Conservation (phyloP, 805 yeast genomes). For the Diddensiella transvaalensis region DNA sequence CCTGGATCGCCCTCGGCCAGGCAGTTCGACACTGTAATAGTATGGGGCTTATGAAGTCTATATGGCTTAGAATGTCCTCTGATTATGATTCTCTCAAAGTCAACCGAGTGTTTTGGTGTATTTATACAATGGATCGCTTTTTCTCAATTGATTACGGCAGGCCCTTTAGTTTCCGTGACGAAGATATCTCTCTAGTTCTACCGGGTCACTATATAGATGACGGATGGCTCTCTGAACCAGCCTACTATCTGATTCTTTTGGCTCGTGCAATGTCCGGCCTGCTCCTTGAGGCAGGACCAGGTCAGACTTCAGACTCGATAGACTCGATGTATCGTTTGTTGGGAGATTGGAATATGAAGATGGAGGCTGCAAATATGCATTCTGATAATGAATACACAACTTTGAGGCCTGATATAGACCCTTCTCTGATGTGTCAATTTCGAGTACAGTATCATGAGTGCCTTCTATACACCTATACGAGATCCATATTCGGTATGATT, state of each 20-base stretch:
- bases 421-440: conserved; percentile 19
- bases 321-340: conserved; percentile 14
- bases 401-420: conserved; percentile 20
- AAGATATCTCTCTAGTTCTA: conserved; percentile 33
- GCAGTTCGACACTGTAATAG: conserved; percentile 44
- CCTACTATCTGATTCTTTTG: conserved; percentile 23
- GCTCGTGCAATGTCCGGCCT: conserved; percentile 17
- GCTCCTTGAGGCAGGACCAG: conserved; percentile 15
- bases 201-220: conserved; percentile 33
- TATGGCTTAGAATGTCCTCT: conserved; percentile 9
- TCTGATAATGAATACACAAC: conserved; percentile 24
- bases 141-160: conserved; percentile 53
- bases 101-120: conserved; percentile 52
- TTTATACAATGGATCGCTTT: conserved; percentile 51
- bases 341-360: conserved; percentile 22
- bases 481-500: conserved; percentile 15
- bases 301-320: conserved; percentile 14
- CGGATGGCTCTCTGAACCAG: conserved; percentile 45
- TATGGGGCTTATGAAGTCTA: conserved; percentile 40
- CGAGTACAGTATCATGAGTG: conserved; percentile 21
- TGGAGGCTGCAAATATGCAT: conserved; percentile 28
- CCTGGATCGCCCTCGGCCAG: conserved; percentile 40
- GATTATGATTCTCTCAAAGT: conserved; percentile 44
- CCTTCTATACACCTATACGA: conserved; percentile 11
- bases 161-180: conserved; percentile 36